Evolutionary conservation across 2,329 filamentous ascomycete species (phyloP), one percentile per base, ranked within the genome.

Genomic region (Botrytis porri): DNA sequence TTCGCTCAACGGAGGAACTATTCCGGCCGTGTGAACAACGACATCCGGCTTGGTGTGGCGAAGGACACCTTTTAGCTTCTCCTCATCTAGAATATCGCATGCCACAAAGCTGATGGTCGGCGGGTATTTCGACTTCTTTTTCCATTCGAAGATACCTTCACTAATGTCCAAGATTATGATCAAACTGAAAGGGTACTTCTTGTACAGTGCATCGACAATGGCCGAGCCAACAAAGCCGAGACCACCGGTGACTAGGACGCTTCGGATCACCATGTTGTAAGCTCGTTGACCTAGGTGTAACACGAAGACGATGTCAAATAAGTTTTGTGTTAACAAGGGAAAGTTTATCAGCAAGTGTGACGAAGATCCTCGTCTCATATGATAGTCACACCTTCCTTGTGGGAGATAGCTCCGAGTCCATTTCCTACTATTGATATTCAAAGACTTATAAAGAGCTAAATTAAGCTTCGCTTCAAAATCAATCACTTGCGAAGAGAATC

Each of bases 11-110:
- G 59, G 41, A 9, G 69, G 69, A 62, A 70, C 41, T 32, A 70
- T 63, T 61, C 69, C 69, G 18, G 69, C 59, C 8, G 69, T 70
- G 51, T 70, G 69, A 39, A 70, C 51, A 32, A 70, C 59, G 29
- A 70, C 57, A 18, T 70, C 59, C 4, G 57, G 59, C 39, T 54
- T 70, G 14, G 18, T 29, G 22, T 43, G 37, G 18, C 5, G 41
- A 25, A 69, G 37, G 18, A 32, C 20, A 8, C 29, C 39, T 25
- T 14, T 37, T 9, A 69, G 20, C 41, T 35, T 51, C 9, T 16
- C 18, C 12, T 10, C 4, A 16, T 59, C 10, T 10, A 41, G 35
- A 41, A 69, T 60, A 69, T 60, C 51, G n/a, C 66, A 48, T 29
- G 18, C 12, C 20, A 69, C 9, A 43, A 60, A 45, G 9, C 10